Evolutionary conservation across 2,329 filamentous ascomycete genomes (phyloP).

Genomic region (Neonectria hederae): DNA sequence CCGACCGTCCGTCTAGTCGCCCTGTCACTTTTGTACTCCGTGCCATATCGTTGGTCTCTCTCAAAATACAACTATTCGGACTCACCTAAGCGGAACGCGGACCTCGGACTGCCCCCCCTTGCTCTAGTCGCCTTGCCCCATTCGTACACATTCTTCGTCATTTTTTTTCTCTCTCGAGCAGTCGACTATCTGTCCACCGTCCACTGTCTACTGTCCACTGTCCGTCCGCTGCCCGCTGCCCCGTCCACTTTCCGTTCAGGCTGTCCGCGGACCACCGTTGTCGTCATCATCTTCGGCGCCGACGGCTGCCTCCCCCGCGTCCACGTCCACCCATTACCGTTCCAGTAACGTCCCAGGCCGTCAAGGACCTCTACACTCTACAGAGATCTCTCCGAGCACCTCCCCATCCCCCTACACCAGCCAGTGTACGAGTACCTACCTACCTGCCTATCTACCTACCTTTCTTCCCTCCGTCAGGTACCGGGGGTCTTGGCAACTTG

Average conservation of each 20-base stretch:
- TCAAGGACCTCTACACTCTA: neutral
- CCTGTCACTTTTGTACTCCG: neutral
- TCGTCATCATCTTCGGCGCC: neutral
- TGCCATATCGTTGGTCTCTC: neutral
- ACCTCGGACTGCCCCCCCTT: neutral
- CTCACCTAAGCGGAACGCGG: slow-evolving; percentile 8
- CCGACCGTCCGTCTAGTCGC: slow-evolving; percentile 2
- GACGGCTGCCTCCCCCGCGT: slow-evolving; percentile 2
- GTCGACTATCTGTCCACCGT: slow-evolving; percentile 6
- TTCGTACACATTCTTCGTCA: neutral
- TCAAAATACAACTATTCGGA: slow-evolving; percentile 4
- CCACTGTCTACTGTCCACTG: neutral
- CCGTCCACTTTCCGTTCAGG: neutral
- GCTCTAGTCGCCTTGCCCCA: neutral
- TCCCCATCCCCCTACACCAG: neutral
- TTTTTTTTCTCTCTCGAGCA: neutral
- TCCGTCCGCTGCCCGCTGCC: neutral
- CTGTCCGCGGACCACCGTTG: neutral
- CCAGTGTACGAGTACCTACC: neutral
- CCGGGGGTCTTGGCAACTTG: neutral
- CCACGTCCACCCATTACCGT: neutral
- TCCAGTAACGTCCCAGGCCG: neutral
- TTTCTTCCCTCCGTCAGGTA: neutral
- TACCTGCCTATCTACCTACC: neutral
- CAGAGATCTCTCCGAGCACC: neutral